These are phyloP conservation scores for Geranium rotundifolium DNA, from an alignment of 345 rosid species.

Conservation along the genomic window DNA sequence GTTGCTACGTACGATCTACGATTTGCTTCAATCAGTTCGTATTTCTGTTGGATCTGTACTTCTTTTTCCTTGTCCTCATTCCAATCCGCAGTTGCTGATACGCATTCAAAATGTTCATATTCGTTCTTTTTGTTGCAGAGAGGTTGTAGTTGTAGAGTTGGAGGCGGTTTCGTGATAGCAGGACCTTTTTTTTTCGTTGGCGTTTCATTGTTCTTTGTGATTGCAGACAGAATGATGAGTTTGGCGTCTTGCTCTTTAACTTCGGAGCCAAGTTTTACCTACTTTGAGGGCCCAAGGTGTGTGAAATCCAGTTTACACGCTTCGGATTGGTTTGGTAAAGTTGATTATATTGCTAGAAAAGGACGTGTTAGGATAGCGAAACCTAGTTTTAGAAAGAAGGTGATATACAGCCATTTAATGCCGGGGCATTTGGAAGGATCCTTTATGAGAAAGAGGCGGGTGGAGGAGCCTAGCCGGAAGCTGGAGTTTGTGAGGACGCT, in stretches of 20 bases:
- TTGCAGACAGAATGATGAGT: not conserved
- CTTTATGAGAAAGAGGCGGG: slow-evolving; percentile 25
- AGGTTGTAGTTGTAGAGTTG: not conserved
- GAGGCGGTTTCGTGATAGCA: not conserved
- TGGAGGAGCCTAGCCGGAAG: slow-evolving; percentile 35
- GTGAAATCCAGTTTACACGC: not conserved
- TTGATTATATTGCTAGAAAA: not conserved
- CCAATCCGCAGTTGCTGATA: not conserved
- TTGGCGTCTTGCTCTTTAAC: not conserved
- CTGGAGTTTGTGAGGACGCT: slow-evolving; percentile 65
- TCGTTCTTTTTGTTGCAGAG: not conserved
- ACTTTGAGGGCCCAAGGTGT: not conserved
- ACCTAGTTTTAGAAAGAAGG: slow-evolving; percentile 17
- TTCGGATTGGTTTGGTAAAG: not conserved
- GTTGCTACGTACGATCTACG: not conserved
- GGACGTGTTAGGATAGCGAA: not conserved
- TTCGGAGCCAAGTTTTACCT: not conserved
- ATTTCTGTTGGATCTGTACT: not conserved
- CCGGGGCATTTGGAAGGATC: slow-evolving; percentile 49
- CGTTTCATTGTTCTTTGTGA: not conserved
- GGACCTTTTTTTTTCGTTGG: not conserved
- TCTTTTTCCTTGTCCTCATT: not conserved
- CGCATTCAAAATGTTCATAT: not conserved
- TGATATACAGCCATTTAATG: slow-evolving; percentile 27
- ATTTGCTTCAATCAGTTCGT: not conserved